phyloP scores from a whole-genome alignment of 305 asterid genomes.

The Rubia occidens region DNA sequence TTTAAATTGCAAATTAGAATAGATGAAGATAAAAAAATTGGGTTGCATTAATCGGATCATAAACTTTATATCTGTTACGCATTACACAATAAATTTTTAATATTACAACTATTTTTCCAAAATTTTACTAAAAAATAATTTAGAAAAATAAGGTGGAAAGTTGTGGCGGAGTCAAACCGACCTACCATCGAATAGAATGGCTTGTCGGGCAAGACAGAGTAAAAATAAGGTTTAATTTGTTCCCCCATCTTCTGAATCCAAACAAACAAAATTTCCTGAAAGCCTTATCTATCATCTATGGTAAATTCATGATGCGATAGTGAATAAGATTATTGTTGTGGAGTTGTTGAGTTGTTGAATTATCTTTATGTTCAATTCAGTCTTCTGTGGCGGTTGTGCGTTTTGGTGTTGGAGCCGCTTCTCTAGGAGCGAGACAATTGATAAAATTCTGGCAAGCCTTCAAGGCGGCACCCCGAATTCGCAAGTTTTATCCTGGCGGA shows the following conservation, averaged over 20 bases:
- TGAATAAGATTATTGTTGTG: neutral
- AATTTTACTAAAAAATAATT: too few relatives aligned
- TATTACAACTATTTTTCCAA: too few relatives aligned
- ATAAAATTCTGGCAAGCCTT: slow-evolving; percentile 51
- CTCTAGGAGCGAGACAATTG: slow-evolving; percentile 47
- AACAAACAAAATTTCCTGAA: neutral
- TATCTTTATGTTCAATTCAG: slow-evolving; percentile 14
- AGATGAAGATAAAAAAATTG: too few relatives aligned
- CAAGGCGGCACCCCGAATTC: slow-evolving; percentile 38
- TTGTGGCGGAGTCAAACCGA: neutral
- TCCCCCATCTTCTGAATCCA: neutral
- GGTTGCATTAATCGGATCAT: too few relatives aligned
- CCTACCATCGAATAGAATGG: neutral
- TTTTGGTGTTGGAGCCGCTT: slow-evolving; percentile 49
- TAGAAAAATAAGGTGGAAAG: neutral
- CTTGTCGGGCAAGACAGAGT: slow-evolving; percentile 6
- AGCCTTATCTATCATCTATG: neutral
- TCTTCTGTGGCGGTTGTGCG: slow-evolving; percentile 36
- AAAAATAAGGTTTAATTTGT: neutral
- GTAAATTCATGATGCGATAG: neutral
- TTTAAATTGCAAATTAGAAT: too few relatives aligned
- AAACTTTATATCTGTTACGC: too few relatives aligned
- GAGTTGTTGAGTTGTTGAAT: neutral
- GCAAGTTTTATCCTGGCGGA: slow-evolving; percentile 60
- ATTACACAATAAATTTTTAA: too few relatives aligned